A percentile compares a stretch with the other conserved stretches of the same genome.
Conservation (phyloP, 2,329 filamentous ascomycete species). For the Akanthomyces lecanii region DNA sequence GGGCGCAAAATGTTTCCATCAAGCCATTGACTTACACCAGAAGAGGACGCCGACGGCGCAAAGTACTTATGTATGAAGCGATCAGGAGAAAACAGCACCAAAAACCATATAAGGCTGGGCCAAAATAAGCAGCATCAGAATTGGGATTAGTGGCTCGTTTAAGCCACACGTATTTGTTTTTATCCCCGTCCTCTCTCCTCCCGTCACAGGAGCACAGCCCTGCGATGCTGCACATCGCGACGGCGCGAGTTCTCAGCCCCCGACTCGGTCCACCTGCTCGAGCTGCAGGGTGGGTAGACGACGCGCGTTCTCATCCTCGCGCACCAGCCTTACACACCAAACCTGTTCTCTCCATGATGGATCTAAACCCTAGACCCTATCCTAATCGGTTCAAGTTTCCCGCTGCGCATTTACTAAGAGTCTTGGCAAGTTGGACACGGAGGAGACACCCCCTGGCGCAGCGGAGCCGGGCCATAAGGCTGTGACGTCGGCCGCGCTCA, state of each 20-base stretch:
- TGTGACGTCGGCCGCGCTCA: background rate
- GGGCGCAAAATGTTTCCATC: background rate
- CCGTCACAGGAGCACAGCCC: background rate
- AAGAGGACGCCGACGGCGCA: background rate
- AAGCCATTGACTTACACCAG: background rate
- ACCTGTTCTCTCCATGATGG: background rate
- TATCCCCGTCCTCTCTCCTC: background rate
- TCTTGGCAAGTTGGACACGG: background rate
- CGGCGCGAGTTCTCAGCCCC: too few species aligned
- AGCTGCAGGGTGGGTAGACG: background rate
- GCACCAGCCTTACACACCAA: background rate
- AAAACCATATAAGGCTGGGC: background rate
- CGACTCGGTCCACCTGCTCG: background rate
- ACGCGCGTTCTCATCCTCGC: conserved; percentile 6
- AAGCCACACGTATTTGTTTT: background rate
- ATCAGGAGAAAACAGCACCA: background rate
- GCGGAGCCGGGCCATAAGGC: background rate
- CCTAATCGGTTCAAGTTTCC: background rate
- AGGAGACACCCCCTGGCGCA: background rate
- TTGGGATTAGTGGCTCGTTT: background rate
- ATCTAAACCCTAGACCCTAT: background rate
- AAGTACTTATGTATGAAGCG: background rate
- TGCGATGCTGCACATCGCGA: background rate
- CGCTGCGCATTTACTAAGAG: background rate
- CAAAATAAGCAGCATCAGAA: background rate